Base-by-base conservation (phyloP, 2,329 filamentous ascomycete genomes). In the Fusarium caatingaense region DNA sequence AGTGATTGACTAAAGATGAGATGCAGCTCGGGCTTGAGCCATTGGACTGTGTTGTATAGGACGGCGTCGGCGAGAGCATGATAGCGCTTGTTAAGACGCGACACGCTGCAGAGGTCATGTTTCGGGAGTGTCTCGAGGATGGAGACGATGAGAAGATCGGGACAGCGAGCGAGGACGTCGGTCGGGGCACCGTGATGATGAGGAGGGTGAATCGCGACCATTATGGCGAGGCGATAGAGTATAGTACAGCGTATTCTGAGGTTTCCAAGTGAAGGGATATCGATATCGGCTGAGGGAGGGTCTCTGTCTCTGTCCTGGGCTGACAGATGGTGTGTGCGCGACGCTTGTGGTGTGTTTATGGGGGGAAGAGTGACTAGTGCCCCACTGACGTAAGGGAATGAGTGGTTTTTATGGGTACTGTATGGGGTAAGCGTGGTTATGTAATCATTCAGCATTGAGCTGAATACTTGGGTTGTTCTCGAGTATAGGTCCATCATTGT, bases 1-100 rank as follows among this genome's bases (percentile, higher is more conserved):
- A 86, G 82, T 12, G 83, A 84, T 74, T 85, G 78, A 69, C 82
- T 83, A 72, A 85, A 86, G 56, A 80, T 78, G 16, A 85, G 76
- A 66, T 86, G 84, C 23, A 84, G 80, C 68, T 84, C 81, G 0
- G 83, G 83, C 30, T 79, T 80, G 40, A 83, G 77, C 76, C 85
- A 86, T 23, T 78, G 79, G 3, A 85, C 81, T 7, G 78, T 82
- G 69, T 82, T 80, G 76, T 86, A 84, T 23, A 86, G 77, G 11
- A 85, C 76, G 5, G 82, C 80, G 69, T 85, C 84, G 66, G 82
- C 82, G 23, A 85, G 73, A 47, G 74, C 73, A 66, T 86, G 83
- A 67, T 82, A 81, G 25, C 75, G 76, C 54, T 79, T 78, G 74
- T 79, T 84, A 41, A 84, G 76, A 13, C 80, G 78, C 41, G 82